phyloP scores from a whole-genome alignment of 2,329 filamentous ascomycete species.

The Cyphellophora attinorum region DNA sequence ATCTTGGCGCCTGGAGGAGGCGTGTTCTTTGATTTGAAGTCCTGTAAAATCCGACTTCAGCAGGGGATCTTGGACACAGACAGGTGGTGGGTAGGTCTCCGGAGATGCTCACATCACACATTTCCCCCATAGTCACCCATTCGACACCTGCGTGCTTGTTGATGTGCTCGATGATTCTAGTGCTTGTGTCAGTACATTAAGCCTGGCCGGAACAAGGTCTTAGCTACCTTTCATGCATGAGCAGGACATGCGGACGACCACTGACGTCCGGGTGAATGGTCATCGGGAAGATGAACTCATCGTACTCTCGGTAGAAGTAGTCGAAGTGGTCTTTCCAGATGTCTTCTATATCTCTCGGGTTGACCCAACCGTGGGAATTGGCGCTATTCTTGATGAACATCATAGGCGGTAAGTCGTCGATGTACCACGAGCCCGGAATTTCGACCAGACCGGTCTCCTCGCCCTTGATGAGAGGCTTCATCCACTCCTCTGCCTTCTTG shows the following conservation, averaged over 20 bases:
- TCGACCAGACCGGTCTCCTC: slow-evolving; percentile 31
- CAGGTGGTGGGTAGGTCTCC: slow-evolving; percentile 26
- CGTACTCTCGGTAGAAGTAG: slow-evolving; percentile 67
- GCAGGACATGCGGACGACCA: slow-evolving; percentile 59
- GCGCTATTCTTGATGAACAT: slow-evolving; percentile 37
- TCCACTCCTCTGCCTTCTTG: slow-evolving; percentile 34
- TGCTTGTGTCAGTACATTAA: slow-evolving; percentile 3
- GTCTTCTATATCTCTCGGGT: slow-evolving; percentile 47
- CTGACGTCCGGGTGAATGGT: slow-evolving; percentile 68
- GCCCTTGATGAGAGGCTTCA: slow-evolving; percentile 40
- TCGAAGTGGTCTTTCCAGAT: slow-evolving; percentile 47
- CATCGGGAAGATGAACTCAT: slow-evolving; percentile 68
- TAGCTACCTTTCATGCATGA: slow-evolving; percentile 57
- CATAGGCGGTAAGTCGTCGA: slow-evolving; percentile 35
- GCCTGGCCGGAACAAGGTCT: background rate
- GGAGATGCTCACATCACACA: slow-evolving; percentile 40
- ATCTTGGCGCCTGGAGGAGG: slow-evolving; percentile 50
- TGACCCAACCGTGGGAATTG: slow-evolving; percentile 50
- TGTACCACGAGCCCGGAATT: slow-evolving; percentile 36
- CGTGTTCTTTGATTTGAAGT: slow-evolving; percentile 58
- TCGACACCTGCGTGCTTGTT: slow-evolving; percentile 46
- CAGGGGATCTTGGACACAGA: no score
- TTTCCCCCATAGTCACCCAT: slow-evolving; percentile 52
- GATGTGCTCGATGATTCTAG: slow-evolving; percentile 54
- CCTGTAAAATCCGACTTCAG: no score